These are phyloP conservation scores for Fusarium kyushuense DNA, from an alignment of 2,329 filamentous ascomycete genomes.

Conservation along the genomic window DNA sequence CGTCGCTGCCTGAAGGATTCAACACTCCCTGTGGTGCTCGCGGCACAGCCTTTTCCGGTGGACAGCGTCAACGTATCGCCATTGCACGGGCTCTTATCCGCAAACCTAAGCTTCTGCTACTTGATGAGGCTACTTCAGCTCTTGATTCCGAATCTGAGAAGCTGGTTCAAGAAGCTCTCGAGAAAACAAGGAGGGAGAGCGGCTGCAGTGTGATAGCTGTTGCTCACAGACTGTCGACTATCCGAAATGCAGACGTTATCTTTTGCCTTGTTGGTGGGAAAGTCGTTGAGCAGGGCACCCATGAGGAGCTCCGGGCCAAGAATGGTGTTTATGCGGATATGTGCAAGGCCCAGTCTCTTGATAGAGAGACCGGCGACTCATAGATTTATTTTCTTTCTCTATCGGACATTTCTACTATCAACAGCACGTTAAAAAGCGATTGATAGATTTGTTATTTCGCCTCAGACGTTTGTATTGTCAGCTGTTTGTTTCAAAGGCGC, in stretches of 20 bases:
- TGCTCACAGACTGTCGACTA: slow-evolving; percentile 67
- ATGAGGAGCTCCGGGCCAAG: slow-evolving; percentile 65
- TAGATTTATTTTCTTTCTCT: background rate
- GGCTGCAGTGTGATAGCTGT: slow-evolving; percentile 69
- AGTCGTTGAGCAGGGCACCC: slow-evolving; percentile 69
- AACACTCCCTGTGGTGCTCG: slow-evolving; percentile 70
- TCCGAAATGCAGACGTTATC: slow-evolving; percentile 70
- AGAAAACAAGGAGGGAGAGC: slow-evolving; percentile 20
- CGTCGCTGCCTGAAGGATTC: slow-evolving; percentile 58
- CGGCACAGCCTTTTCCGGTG: slow-evolving; percentile 73
- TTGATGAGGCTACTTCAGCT: slow-evolving; percentile 73
- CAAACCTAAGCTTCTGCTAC: slow-evolving; percentile 70
- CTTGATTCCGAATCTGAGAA: slow-evolving; percentile 72
- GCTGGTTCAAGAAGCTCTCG: slow-evolving; percentile 68
- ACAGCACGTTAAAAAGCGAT: background rate
- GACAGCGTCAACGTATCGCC: slow-evolving; percentile 74
- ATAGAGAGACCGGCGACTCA: background rate
- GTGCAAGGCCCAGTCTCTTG: slow-evolving; percentile 35
- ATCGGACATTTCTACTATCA: background rate
- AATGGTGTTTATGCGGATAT: slow-evolving; percentile 35
- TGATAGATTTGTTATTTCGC: background rate
- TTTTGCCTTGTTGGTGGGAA: slow-evolving; percentile 69
- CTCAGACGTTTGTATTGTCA: background rate
- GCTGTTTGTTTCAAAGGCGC: background rate
- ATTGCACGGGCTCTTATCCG: slow-evolving; percentile 75